phyloP scores from a whole-genome alignment of 768 basidiomycete genomes.

The Trametes elegans region DNA sequence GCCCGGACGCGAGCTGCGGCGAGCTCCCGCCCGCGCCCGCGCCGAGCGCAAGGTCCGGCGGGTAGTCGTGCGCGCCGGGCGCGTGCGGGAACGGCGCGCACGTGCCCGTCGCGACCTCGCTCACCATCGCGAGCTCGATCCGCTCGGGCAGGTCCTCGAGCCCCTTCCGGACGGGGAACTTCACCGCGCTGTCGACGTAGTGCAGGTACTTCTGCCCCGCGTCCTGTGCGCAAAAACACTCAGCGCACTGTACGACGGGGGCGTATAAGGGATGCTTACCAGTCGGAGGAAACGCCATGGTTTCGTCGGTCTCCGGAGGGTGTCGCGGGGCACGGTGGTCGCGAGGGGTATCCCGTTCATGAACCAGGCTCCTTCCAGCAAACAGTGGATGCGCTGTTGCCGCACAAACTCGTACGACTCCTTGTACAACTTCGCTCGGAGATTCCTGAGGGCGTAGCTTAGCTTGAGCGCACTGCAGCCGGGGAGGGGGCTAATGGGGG shows the following conservation, averaged over 20 bases:
- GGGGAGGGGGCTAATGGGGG: background rate
- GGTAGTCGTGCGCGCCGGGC: constrained; percentile 31
- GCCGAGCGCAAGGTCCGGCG: constrained; percentile 53
- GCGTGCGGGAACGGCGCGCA: constrained; percentile 67
- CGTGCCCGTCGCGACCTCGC: constrained; percentile 74
- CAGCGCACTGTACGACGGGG: background rate
- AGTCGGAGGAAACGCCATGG: constrained; percentile 89
- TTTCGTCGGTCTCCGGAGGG: constrained; percentile 53
- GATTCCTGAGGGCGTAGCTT: constrained; percentile 54
- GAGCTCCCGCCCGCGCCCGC: constrained; percentile 49
- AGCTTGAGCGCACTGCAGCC: no score
- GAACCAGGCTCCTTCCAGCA: constrained; percentile 92
- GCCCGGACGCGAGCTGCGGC: constrained; percentile 56
- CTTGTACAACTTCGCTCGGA: constrained; percentile 82
- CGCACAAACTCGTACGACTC: constrained; percentile 90
- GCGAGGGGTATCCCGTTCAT: constrained; percentile 64
- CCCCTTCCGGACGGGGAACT: constrained; percentile 76
- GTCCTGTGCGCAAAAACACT: constrained; percentile 48
- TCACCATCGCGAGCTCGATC: constrained; percentile 78
- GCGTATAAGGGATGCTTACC: constrained; percentile 39
- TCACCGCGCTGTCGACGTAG: constrained; percentile 77
- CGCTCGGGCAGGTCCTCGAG: constrained; percentile 86
- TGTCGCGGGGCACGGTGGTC: constrained; percentile 45
- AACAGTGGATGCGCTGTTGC: constrained; percentile 84
- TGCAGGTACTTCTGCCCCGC: constrained; percentile 78